phyloP scores from a whole-genome alignment of 2,329 filamentous ascomycete species.

The Juglanconis juglandina region DNA sequence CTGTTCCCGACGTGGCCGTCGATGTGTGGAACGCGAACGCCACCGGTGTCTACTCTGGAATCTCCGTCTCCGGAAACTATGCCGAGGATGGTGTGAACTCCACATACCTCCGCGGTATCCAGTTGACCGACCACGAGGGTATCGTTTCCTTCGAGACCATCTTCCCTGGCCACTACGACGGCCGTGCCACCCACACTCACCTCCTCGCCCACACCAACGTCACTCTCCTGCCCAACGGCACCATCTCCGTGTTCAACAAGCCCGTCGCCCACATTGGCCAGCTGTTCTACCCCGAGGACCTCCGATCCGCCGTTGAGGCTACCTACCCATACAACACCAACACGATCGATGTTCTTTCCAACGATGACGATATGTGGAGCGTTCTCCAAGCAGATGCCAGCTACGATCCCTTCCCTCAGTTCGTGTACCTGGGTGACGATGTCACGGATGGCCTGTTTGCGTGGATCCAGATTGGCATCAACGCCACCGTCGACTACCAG shows the following conservation, averaged over 20 bases:
- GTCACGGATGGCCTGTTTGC: slow-evolving; percentile 44
- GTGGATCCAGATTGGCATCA: slow-evolving; percentile 47
- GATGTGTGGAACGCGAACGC: slow-evolving; percentile 44
- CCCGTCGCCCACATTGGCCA: slow-evolving; percentile 31
- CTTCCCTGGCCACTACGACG: slow-evolving; percentile 18
- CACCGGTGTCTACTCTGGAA: slow-evolving; percentile 38
- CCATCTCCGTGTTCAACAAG: slow-evolving; percentile 23
- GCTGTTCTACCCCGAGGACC: slow-evolving; percentile 30
- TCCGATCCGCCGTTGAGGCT: slow-evolving; percentile 27
- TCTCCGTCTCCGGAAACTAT: slow-evolving; percentile 25
- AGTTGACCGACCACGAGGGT: slow-evolving; percentile 17
- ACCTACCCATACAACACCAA: slow-evolving; percentile 29
- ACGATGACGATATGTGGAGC: slow-evolving; percentile 32
- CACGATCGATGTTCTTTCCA: slow-evolving; percentile 27
- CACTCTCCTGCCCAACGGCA: slow-evolving; percentile 27
- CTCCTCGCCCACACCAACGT: slow-evolving; percentile 28
- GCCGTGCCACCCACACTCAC: slow-evolving; percentile 17
- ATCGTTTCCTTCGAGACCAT: slow-evolving; percentile 16
- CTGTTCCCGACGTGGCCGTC: slow-evolving; percentile 37
- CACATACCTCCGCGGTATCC: slow-evolving; percentile 17
- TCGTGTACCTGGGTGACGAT: slow-evolving; percentile 47
- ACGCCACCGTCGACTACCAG: slow-evolving; percentile 32
- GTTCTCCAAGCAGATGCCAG: slow-evolving; percentile 25
- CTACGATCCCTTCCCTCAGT: slow-evolving; percentile 49
- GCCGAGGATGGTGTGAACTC: slow-evolving; percentile 13